Conservation (phyloP, 345 rosid genomes). For the Passiflora organensis region DNA sequence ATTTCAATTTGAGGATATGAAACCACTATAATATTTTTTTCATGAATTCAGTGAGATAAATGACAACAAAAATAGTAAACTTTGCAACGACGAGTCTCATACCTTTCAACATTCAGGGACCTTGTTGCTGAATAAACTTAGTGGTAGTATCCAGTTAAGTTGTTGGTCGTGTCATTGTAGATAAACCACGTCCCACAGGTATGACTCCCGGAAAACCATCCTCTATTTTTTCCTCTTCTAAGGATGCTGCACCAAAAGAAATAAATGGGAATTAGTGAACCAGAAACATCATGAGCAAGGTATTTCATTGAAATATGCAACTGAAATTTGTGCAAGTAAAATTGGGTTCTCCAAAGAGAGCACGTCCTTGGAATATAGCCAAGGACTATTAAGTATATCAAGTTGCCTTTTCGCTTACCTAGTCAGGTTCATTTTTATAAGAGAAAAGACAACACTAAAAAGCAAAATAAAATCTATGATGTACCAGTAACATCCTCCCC, state of each 20-base stretch:
- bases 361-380: too few species aligned
- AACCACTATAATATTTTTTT: too few species aligned
- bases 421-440: too few species aligned
- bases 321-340: too few species aligned
- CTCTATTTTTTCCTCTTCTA: slow-evolving; percentile 54
- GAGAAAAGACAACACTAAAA: too few species aligned
- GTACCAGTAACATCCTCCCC: slow-evolving; percentile 49
- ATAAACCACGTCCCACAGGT: slow-evolving; percentile 80
- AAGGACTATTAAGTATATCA: too few species aligned
- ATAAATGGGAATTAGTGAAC: not conserved
- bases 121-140: not conserved
- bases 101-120: slow-evolving; percentile 12
- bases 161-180: slow-evolving; percentile 89
- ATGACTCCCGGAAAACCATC: slow-evolving; percentile 57
- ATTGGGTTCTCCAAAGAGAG: too few species aligned
- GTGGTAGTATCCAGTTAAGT: slow-evolving; percentile 24
- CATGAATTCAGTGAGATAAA: too few species aligned
- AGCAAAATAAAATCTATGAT: not conserved
- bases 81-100: too few species aligned
- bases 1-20: too few species aligned
- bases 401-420: too few species aligned
- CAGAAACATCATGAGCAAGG: not conserved
- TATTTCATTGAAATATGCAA: not conserved
- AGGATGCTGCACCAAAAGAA: slow-evolving; percentile 34
- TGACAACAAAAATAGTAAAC: too few species aligned